Percentiles rank a stretch among this genome's conserved stretches.
These are phyloP conservation scores for Apiotrichum akiyoshidainum DNA, from an alignment of 1,284 basidiomycete genomes.

Conservation along the genomic window DNA sequence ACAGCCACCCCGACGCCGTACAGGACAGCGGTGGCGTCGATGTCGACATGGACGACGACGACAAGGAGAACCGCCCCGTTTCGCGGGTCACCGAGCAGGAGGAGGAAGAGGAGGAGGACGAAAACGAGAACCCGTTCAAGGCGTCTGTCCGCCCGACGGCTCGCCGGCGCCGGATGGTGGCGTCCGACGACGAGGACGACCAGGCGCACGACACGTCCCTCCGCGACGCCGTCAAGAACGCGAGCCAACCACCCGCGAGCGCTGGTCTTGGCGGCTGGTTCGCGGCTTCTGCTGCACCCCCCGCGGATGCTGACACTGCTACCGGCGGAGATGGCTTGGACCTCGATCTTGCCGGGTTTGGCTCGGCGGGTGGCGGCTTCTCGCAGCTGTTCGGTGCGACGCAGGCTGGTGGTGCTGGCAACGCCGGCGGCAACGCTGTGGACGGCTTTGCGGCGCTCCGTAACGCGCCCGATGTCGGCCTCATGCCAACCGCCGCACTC, in stretches of 20 bases:
- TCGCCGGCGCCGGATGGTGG: conserved; percentile 22
- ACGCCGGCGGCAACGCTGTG: conserved; percentile 1
- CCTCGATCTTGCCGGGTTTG: conserved; percentile 31
- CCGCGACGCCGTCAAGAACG: not conserved
- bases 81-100: not conserved
- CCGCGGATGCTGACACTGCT: too few species aligned
- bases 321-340: not conserved
- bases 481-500: conserved; percentile 29
- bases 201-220: not conserved
- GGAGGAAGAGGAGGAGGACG: conserved; percentile 16
- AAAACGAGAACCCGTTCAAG: conserved; percentile 14
- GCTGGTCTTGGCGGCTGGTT: not conserved
- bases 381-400: conserved; percentile 46
- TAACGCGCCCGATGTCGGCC: conserved; percentile 12
- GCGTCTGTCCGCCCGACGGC: conserved; percentile 10
- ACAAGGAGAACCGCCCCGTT: conserved; percentile 11
- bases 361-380: conserved; percentile 29
- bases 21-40: too few species aligned
- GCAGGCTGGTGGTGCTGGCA: conserved; percentile 16
- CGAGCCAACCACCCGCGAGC: not conserved
- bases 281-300: too few species aligned
- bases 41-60: conserved; percentile 3
- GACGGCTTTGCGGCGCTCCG: conserved; percentile 38
- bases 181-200: conserved; percentile 32
- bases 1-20: too few species aligned